A percentile compares a stretch with the other conserved stretches of the same genome.
phyloP scores from a whole-genome alignment of 306 rosid species.

The Fagus sylvatica region DNA sequence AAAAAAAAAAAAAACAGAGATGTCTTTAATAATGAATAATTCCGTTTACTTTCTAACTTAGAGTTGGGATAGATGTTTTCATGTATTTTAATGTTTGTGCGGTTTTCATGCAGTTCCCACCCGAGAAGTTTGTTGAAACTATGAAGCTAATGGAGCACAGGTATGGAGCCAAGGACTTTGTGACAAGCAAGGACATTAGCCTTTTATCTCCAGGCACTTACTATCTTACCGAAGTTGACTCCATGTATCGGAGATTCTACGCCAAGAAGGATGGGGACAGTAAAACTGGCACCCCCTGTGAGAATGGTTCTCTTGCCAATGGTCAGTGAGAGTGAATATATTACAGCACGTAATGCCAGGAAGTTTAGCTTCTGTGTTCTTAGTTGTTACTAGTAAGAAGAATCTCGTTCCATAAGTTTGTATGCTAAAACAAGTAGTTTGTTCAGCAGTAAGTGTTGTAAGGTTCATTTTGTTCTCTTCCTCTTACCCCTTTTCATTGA shows the following conservation, averaged over 20 bases:
- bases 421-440: conserved; percentile 33
- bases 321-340: conserved; percentile 54
- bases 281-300: conserved; percentile 15
- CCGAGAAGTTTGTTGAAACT: conserved; percentile 77
- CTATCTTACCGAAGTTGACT: conserved; percentile 96
- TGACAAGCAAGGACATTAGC: conserved; percentile 81
- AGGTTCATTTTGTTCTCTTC: not conserved
- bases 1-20: not conserved
- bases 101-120: conserved; percentile 55
- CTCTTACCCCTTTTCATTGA: not conserved
- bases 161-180: conserved; percentile 90
- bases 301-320: conserved; percentile 52
- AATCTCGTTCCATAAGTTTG: conserved; percentile 23
- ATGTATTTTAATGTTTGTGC: conserved; percentile 21
- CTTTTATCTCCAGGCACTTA: conserved; percentile 79
- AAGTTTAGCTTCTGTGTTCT: conserved; percentile 16
- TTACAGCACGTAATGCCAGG: not conserved
- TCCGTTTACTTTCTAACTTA: conserved; percentile 1
- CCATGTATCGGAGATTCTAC: conserved; percentile 86
- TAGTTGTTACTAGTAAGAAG: conserved; percentile 24
- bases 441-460: conserved; percentile 19
- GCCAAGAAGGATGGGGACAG: conserved; percentile 42
- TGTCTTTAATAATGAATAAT: too few relatives aligned
- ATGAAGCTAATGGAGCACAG: conserved; percentile 95
- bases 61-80: not conserved